Conservation (phyloP, 139 green algal genomes). For the Tetraselmis chui region DNA sequence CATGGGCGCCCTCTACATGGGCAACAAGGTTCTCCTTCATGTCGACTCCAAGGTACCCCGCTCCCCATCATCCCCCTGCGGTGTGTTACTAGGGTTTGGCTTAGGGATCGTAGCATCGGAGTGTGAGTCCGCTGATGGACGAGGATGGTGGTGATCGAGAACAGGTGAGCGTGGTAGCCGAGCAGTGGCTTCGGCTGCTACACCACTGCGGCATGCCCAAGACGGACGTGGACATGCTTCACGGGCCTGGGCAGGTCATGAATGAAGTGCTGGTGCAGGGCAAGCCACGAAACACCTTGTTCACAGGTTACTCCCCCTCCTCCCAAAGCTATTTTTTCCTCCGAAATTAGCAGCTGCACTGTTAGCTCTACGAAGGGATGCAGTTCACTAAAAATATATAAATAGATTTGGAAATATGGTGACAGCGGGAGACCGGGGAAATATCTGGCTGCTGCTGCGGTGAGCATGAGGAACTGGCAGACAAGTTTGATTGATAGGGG, state of each 20-base stretch:
- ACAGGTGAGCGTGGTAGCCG: constrained; percentile 83
- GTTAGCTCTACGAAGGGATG: too few relatives aligned
- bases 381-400: too few relatives aligned
- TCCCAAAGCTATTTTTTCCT: too few relatives aligned
- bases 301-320: constrained; percentile 55
- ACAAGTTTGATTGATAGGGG: too few relatives aligned
- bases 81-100: too few relatives aligned
- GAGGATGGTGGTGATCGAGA: background rate
- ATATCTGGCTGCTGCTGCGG: too few relatives aligned
- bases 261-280: constrained; percentile 59
- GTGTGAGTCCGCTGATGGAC: too few relatives aligned
- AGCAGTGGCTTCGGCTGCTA: constrained; percentile 91
- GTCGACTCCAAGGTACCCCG: constrained; percentile 62
- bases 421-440: too few relatives aligned
- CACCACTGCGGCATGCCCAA: constrained; percentile 79
- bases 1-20: constrained; percentile 98
- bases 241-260: constrained; percentile 66
- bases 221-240: constrained; percentile 79
- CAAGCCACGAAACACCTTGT: constrained; percentile 79
- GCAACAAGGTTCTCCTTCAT: constrained; percentile 92
- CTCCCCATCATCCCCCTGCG: background rate
- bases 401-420: too few relatives aligned
- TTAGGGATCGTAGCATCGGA: too few relatives aligned
- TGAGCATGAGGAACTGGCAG: too few relatives aligned
- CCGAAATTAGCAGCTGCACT: too few relatives aligned